These are phyloP conservation scores for Mortierella hygrophila DNA, from an alignment of 192 early-diverging fungal species.

Conservation along the genomic window DNA sequence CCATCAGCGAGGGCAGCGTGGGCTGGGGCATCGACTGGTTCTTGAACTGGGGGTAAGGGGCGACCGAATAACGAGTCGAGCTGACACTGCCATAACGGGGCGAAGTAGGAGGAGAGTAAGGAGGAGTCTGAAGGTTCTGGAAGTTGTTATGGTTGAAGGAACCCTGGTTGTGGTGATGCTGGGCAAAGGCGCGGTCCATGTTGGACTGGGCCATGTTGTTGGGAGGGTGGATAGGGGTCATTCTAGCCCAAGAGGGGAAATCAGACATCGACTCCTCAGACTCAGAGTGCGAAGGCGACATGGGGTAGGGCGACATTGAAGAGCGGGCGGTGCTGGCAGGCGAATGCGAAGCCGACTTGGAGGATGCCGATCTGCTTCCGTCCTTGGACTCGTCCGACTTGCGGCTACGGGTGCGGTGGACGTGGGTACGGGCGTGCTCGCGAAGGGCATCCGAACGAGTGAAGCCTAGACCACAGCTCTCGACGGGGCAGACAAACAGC, in stretches of 20 bases:
- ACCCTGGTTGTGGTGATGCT: slow-evolving; percentile 14
- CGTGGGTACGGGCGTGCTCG: slow-evolving; percentile 83
- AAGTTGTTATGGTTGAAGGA: neutral
- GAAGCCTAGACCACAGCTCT: slow-evolving; percentile 77
- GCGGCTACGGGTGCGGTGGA: slow-evolving; percentile 54
- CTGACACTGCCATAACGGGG: slow-evolving; percentile 44
- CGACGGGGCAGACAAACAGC: slow-evolving; percentile 55
- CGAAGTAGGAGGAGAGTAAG: slow-evolving; percentile 52
- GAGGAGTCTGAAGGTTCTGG: slow-evolving; percentile 47
- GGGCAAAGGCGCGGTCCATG: slow-evolving; percentile 21
- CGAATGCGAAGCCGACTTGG: slow-evolving; percentile 29
- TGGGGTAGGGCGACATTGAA: slow-evolving; percentile 51
- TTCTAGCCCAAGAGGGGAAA: slow-evolving; percentile 47
- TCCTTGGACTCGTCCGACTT: slow-evolving; percentile 29
- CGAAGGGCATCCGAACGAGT: slow-evolving; percentile 84
- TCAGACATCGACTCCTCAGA: slow-evolving; percentile 42
- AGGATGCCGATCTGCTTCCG: slow-evolving; percentile 10
- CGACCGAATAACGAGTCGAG: slow-evolving; percentile 44
- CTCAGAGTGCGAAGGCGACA: slow-evolving; percentile 43
- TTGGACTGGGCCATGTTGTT: slow-evolving; percentile 24
- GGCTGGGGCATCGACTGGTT: slow-evolving; percentile 22
- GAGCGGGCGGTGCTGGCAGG: slow-evolving; percentile 40
- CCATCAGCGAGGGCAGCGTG: slow-evolving; percentile 41
- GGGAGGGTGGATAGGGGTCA: slow-evolving; percentile 49
- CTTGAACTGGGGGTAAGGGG: slow-evolving; percentile 54